Evolutionary conservation across 306 rosid species (phyloP).

Genomic region (Lotus japonicus): DNA sequence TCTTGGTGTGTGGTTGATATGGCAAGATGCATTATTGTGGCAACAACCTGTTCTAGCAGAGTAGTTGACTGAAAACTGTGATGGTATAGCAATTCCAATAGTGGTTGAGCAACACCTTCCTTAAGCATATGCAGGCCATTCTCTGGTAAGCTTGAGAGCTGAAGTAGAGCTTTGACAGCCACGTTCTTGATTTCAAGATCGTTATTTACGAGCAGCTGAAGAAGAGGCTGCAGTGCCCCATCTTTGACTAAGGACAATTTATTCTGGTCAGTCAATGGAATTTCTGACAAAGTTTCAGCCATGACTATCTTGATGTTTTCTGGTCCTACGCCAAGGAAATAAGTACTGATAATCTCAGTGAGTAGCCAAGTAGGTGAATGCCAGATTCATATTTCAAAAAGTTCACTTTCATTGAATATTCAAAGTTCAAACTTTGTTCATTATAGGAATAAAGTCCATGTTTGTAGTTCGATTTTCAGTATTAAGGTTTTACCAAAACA

Average conservation of each 20-base stretch:
- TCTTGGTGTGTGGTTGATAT: slow-evolving; percentile 39
- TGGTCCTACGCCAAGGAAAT: slow-evolving; percentile 32
- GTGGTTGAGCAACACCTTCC: slow-evolving; percentile 46
- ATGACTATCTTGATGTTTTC: slow-evolving; percentile 35
- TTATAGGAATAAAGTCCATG: not conserved
- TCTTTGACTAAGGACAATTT: slow-evolving; percentile 38
- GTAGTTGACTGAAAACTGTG: slow-evolving; percentile 37
- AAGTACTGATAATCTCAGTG: not conserved
- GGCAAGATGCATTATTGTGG: slow-evolving; percentile 52
- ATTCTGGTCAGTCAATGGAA: slow-evolving; percentile 47
- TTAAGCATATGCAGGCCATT: slow-evolving; percentile 51
- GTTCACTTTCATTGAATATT: not conserved
- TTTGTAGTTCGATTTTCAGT: not conserved
- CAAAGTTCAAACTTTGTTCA: not conserved
- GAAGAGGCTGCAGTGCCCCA: slow-evolving; percentile 49
- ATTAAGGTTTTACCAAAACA: not conserved
- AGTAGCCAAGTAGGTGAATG: not conserved
- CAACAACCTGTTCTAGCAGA: slow-evolving; percentile 46
- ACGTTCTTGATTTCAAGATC: slow-evolving; percentile 38
- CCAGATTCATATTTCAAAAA: not conserved
- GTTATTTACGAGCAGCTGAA: slow-evolving; percentile 43
- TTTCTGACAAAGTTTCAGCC: slow-evolving; percentile 49
- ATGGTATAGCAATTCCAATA: slow-evolving; percentile 45
- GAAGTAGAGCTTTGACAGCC: slow-evolving; percentile 40
- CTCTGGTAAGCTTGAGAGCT: slow-evolving; percentile 48